Percentiles rank a stretch among this genome's conserved stretches.
phyloP scores from a whole-genome alignment of 345 rosid species.

The Eucalyptus marginata region DNA sequence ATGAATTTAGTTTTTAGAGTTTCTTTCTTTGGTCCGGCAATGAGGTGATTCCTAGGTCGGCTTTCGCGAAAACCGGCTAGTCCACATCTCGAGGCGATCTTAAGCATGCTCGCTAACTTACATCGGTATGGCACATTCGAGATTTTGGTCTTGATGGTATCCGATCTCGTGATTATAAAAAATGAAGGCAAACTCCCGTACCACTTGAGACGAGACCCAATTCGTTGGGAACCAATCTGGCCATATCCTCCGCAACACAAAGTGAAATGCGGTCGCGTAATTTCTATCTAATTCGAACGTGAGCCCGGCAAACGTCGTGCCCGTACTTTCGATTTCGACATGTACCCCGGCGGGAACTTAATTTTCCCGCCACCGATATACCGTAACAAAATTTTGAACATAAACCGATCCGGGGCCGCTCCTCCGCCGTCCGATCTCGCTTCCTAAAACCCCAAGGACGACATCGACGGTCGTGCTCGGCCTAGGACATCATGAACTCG shows the following conservation, averaged over 20 bases:
- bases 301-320: background rate
- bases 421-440: background rate
- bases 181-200: background rate
- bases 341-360: background rate
- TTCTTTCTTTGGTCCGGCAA: background rate
- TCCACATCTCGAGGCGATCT: background rate
- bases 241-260: background rate
- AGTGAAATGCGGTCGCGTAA: background rate
- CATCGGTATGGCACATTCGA: no score
- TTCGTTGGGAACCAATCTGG: background rate
- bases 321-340: background rate
- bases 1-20: background rate
- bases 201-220: background rate
- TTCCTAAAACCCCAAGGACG: background rate
- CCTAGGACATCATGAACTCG: background rate
- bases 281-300: background rate
- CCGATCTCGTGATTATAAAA: no score
- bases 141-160: background rate
- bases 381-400: background rate
- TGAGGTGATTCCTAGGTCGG: background rate
- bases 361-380: background rate
- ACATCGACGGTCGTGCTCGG: background rate
- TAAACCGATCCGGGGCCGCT: background rate
- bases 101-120: fast-evolving
- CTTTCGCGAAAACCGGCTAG: fast-evolving